Evolutionary conservation across 352 stramenopile species (phyloP).

Genomic region (Phytophthora sansomeana): DNA sequence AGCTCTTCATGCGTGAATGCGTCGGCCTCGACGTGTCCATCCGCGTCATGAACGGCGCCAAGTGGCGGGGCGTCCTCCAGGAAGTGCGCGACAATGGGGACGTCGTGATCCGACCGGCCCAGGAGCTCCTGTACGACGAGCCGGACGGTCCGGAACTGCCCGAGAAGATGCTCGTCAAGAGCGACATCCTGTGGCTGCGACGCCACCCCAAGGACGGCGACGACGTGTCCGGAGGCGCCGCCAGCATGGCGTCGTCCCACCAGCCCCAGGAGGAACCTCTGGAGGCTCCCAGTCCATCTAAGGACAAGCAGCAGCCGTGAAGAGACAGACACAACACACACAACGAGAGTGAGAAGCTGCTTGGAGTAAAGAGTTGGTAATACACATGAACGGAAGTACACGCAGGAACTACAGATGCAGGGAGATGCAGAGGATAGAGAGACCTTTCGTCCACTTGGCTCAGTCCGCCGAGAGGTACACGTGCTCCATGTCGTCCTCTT

Average conservation of each 20-base stretch:
- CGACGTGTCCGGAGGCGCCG: neutral
- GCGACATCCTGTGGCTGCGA: conserved; percentile 37
- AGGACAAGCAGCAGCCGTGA: conserved; percentile 21
- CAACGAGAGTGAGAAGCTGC: neutral
- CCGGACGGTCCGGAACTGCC: conserved; percentile 22
- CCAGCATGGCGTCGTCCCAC: neutral
- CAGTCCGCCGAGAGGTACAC: conserved; percentile 81
- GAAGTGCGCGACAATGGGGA: conserved; percentile 29
- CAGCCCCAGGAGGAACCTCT: conserved; percentile 16
- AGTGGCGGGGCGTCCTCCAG: conserved; percentile 30
- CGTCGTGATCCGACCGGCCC: conserved; percentile 32
- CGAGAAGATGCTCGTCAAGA: conserved; percentile 34
- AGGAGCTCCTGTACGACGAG: conserved; percentile 39
- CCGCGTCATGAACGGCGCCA: conserved; percentile 34
- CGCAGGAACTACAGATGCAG: conserved; percentile 28
- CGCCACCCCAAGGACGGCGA: conserved; percentile 20
- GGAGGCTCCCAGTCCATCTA: conserved; percentile 12
- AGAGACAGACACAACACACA: neutral
- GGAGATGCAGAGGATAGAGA: conserved; percentile 2
- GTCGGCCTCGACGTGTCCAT: conserved; percentile 31
- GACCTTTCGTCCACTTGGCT: neutral
- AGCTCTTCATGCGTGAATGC: conserved; percentile 33
- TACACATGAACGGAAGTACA: conserved; percentile 25
- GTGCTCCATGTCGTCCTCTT: conserved; percentile 85
- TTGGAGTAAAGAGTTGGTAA: conserved; percentile 23